Conservation (phyloP, 2,329 filamentous ascomycete species). For the Chalara sp. region DNA sequence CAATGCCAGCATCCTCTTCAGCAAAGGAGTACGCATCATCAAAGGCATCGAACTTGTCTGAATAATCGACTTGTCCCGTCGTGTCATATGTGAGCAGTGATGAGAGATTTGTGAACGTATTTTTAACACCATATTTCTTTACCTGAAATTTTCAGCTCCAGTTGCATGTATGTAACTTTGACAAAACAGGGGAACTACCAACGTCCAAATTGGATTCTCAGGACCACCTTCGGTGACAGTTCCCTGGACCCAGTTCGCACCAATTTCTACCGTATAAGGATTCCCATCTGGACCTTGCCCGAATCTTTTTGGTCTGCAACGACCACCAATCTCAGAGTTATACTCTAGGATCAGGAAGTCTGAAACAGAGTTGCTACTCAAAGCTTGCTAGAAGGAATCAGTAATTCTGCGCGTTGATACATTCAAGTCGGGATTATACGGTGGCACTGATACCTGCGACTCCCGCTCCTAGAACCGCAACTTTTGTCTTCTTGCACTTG, state of each 20-base stretch:
- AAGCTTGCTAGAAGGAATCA: slow-evolving; percentile 36
- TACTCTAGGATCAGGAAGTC: slow-evolving; percentile 63
- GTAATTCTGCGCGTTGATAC: no score
- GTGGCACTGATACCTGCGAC: slow-evolving; percentile 58
- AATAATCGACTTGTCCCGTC: slow-evolving; percentile 45
- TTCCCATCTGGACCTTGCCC: slow-evolving; percentile 33
- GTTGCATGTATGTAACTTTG: no score
- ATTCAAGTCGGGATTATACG: neutral
- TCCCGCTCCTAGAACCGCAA: slow-evolving; percentile 47
- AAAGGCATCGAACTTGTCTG: slow-evolving; percentile 40
- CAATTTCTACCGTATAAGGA: slow-evolving; percentile 47
- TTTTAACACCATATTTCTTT: slow-evolving; percentile 50
- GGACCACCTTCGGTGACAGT: slow-evolving; percentile 29
- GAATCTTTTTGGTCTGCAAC: slow-evolving; percentile 39
- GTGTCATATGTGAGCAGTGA: slow-evolving; percentile 55
- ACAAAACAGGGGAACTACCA: slow-evolving; percentile 29
- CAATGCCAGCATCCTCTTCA: slow-evolving; percentile 46
- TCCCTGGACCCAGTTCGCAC: slow-evolving; percentile 58
- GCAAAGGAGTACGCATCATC: slow-evolving; percentile 38
- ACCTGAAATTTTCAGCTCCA: neutral
- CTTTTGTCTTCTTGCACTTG: slow-evolving; percentile 25
- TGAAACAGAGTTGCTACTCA: slow-evolving; percentile 51
- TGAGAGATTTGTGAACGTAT: slow-evolving; percentile 50
- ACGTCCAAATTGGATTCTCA: slow-evolving; percentile 57
- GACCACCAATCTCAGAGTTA: slow-evolving; percentile 54